Evolutionary conservation across 2,329 filamentous ascomycete species (phyloP), one percentile per base, ranked within the genome.

Genomic region (Sporothrix inflata): DNA sequence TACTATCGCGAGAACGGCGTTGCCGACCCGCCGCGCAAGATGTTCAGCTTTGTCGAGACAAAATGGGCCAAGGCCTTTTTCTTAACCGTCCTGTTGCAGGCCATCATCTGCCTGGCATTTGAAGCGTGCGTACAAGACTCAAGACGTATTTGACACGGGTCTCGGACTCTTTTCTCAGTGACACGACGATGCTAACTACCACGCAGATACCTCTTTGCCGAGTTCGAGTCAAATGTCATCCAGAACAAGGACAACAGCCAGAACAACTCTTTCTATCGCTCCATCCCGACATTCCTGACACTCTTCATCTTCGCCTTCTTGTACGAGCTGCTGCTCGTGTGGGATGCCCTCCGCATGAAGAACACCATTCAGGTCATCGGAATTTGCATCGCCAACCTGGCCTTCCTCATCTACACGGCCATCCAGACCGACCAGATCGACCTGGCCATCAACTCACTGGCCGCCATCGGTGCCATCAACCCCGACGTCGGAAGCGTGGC

Each of bases 311-410:
- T 99, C 81, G 96, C 94, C 74, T 98, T 97, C 83, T 82, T 99
- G 72, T 99, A 98, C 83, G 91, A 97, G 79, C 84, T 98, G 42
- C 84, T 97, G 38, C 86, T 99, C 70, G 92, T 96, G 14, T 98
- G 94, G 87, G 96, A 99, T 84, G 96, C 95, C 19, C 86, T 99
- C 73, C 91, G 94, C 75, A 86, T 95, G 79, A 98, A 98, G 82
- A 99, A 99, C 83, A 99, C 96, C 12, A 99, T 99, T 85, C 96
- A 99, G 82, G 88, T 98, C 80, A 98, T 99, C 77, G 96, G 96
- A 60, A 87, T 99, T 40, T 97, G 95, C 83, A 84, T 97, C 72
- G 96, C 96, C 83, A 98, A 99, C 82, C 82, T 96, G 42, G 95
- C 94, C 53, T 89, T 99, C 76, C 87, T 98, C 78, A 90, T 98